Base-by-base conservation (phyloP, 192 early-diverging fungal species). In the Obelidium mucronatum region DNA sequence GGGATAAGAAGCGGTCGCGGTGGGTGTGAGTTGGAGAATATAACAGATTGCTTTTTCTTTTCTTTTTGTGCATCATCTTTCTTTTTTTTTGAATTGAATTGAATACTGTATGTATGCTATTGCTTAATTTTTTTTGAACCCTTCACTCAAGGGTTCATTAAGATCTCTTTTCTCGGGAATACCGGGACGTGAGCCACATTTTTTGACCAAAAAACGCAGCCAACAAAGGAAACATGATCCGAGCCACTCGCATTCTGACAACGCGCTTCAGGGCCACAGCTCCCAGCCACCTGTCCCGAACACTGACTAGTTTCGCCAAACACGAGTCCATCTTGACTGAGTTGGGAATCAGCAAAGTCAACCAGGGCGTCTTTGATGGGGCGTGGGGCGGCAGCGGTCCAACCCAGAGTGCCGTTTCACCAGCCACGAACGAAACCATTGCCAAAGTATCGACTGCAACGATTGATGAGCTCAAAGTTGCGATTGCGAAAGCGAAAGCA, bases 371-470 rank as follows among this genome's bases (percentile, higher is more conserved):
- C 1, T 88, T 70, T 59, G 68, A 83, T 48, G 85, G 85, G 1
- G 62, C 74, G 53, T 88, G 87, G 87, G 42, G 73, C 31, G 87
- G 87, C 8, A 30, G 35, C 37, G 87, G 87, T 17, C 56, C 68
- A 4, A 74, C 75, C 37, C 35, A 75, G 40, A 40, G 24, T 6
- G 48, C 83, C 26, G 69, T 88, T 26, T 85, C 85, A 61, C 87
- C 87, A 15, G 92, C 92, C n/a, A 94, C 94, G 44, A 93, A 93
- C 83, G 87, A 93, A 66, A 84, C 93, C 36, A 91, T 98, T 65
- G 96, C 91, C 40, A 83, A 88, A 63, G 93, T 96, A 30, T 84
- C 86, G 51, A 91, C 90, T 11, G 95, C 75, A 34, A 89, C 88
- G 19, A 78, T 85, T 22, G 75, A 82, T 30, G 92, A 95, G 69